Evolutionary conservation across 2,329 filamentous ascomycete genomes (phyloP).

Genomic region (Xylaria multiplex): DNA sequence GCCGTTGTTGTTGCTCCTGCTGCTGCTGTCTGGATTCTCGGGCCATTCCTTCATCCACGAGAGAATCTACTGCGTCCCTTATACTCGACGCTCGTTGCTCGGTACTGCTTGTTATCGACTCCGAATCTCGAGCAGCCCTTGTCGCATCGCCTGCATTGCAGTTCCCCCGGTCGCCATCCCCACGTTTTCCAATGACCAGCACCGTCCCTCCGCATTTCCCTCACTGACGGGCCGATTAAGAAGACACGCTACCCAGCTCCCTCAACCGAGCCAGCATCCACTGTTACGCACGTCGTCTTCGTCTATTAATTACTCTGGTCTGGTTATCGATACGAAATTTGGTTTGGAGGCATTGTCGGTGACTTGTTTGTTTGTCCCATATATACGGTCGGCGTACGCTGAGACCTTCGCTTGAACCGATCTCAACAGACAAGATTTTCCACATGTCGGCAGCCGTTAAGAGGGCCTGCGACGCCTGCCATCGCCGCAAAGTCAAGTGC

Average conservation of each 20-base stretch:
- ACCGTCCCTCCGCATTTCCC: constrained; percentile 48
- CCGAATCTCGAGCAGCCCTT: constrained; percentile 16
- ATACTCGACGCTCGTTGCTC: constrained; percentile 15
- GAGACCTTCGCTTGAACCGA: constrained; percentile 1
- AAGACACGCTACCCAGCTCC: constrained; percentile 38
- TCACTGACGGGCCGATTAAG: constrained; percentile 50
- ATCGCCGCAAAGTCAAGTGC: constrained; percentile 79
- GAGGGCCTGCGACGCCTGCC: constrained; percentile 76
- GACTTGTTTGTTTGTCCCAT: constrained; percentile 4
- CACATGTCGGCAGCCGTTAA: constrained; percentile 55
- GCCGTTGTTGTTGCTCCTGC: constrained; percentile 6
- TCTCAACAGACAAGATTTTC: not conserved
- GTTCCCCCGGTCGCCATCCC: constrained; percentile 38
- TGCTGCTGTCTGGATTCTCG: constrained; percentile 1
- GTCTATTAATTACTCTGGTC: constrained; percentile 8
- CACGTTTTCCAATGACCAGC: constrained; percentile 46
- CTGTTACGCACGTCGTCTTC: constrained; percentile 27
- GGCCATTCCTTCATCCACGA: constrained; percentile 17
- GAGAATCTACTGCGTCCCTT: not conserved
- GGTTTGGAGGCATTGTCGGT: constrained; percentile 2
- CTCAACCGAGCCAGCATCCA: constrained; percentile 39
- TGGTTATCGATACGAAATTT: constrained; percentile 27
- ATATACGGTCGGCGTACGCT: not conserved
- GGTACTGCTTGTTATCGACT: not conserved
- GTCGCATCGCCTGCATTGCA: constrained; percentile 31